phyloP scores from a whole-genome alignment of 345 rosid species.

The Leavenworthia alabamica region DNA sequence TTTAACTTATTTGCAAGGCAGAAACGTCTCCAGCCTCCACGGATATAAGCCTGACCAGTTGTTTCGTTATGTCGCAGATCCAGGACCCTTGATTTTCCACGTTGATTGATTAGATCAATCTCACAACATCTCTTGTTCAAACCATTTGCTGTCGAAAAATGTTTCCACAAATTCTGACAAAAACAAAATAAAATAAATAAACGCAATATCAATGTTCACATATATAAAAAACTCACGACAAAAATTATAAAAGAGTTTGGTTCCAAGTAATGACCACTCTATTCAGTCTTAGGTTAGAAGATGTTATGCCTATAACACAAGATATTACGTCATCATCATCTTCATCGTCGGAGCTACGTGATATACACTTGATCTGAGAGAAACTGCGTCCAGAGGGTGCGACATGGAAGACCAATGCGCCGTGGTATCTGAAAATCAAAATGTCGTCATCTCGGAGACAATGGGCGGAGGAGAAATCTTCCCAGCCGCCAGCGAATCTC shows the following conservation, averaged over 20 bases:
- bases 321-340: background rate
- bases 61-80: background rate
- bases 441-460: background rate
- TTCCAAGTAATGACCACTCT: background rate
- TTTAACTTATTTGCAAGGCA: background rate
- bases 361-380: background rate
- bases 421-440: background rate
- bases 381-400: background rate
- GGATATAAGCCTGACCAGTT: background rate
- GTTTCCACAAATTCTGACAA: background rate
- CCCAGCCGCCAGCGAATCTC: constrained; percentile 5
- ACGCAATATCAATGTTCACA: background rate
- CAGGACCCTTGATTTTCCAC: background rate
- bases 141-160: background rate
- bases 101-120: background rate
- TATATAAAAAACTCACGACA: no score
- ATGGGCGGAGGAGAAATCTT: constrained; percentile 4
- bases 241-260: no score
- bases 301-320: no score
- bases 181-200: no score
- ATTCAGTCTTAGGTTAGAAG: background rate
- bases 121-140: background rate
- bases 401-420: background rate
- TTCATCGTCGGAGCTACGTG: background rate
- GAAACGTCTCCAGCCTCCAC: constrained; percentile 7